Evolutionary conservation across 208 protist genomes (phyloP).

Genomic region (Wallacemonas collosoma): DNA sequence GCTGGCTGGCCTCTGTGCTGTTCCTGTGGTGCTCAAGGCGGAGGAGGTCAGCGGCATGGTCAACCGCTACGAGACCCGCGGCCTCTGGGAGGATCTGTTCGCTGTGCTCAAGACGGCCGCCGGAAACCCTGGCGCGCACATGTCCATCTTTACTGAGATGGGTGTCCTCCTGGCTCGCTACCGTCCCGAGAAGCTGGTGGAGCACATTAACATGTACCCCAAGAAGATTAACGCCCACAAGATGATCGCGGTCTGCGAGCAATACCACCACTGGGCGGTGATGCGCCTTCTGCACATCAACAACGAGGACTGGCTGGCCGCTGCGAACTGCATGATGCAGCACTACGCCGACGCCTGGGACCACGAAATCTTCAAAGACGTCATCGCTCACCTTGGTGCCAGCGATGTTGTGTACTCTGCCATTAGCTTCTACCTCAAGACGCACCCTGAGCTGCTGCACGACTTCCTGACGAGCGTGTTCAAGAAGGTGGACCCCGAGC

Average conservation of each 20-base stretch:
- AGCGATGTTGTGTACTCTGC: slow-evolving; percentile 98
- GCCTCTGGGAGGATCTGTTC: slow-evolving; percentile 97
- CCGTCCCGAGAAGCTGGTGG: slow-evolving; percentile 98
- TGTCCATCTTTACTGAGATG: slow-evolving; percentile 99
- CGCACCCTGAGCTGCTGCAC: slow-evolving; percentile 92
- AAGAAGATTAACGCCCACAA: slow-evolving; percentile 98
- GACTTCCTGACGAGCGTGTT: slow-evolving; percentile 96
- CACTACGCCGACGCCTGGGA: slow-evolving; percentile 98
- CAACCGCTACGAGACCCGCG: slow-evolving; percentile 84
- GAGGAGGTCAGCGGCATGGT: slow-evolving; percentile 97
- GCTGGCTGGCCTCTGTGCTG: slow-evolving; percentile 97
- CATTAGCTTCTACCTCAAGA: slow-evolving; percentile 97
- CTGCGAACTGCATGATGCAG: slow-evolving; percentile 97
- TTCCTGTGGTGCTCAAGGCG: slow-evolving; percentile 98
- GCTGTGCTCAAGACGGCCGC: slow-evolving; percentile 95
- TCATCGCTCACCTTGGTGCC: slow-evolving; percentile 95
- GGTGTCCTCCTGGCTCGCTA: slow-evolving; percentile 99
- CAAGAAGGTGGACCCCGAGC: slow-evolving; percentile 96
- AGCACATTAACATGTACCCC: slow-evolving; percentile 98
- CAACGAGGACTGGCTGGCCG: slow-evolving; percentile 99
- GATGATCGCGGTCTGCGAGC: slow-evolving; percentile 94
- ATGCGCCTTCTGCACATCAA: slow-evolving; percentile 97
- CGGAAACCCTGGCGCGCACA: slow-evolving; percentile 95
- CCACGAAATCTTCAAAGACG: slow-evolving; percentile 98
- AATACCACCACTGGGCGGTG: slow-evolving; percentile 96